Evolutionary conservation across 306 rosid species (phyloP).

Genomic region (Cucurbita maxima): DNA sequence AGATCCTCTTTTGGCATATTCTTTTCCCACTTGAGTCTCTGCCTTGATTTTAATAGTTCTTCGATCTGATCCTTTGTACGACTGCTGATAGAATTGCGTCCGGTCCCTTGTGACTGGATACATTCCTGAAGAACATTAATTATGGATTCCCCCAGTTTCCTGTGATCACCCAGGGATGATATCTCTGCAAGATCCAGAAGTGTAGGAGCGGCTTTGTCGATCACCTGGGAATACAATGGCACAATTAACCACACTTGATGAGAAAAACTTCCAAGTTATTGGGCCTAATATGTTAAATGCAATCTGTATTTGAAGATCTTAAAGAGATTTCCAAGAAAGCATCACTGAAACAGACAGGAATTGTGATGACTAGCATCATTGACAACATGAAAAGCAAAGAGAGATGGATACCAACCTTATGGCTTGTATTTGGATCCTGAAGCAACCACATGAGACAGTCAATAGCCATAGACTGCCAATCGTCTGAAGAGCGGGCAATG

Average conservation of each 20-base stretch:
- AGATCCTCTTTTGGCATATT: slow-evolving; percentile 93
- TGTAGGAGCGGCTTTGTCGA: slow-evolving; percentile 86
- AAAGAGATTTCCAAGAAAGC: not conserved
- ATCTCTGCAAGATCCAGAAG: slow-evolving; percentile 87
- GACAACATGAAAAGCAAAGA: not conserved
- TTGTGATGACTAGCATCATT: not conserved
- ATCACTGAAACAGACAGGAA: not conserved
- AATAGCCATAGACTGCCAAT: slow-evolving; percentile 98
- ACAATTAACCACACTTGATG: not conserved
- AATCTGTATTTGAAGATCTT: not conserved
- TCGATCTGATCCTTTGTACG: slow-evolving; percentile 72
- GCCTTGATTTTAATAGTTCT: slow-evolving; percentile 60
- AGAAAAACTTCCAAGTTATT: not conserved
- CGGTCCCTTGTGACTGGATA: slow-evolving; percentile 62
- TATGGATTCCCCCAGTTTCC: slow-evolving; percentile 82
- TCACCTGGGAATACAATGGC: slow-evolving; percentile 34
- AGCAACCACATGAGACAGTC: slow-evolving; percentile 96
- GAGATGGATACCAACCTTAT: slow-evolving; percentile 39
- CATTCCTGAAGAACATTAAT: slow-evolving; percentile 79
- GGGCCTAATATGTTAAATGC: not conserved
- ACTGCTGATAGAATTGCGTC: slow-evolving; percentile 40
- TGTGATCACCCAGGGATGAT: slow-evolving; percentile 76
- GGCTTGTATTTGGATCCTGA: slow-evolving; percentile 81
- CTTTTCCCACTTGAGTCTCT: slow-evolving; percentile 88
- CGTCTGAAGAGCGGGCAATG: slow-evolving; percentile 86